A percentile compares a stretch with the other conserved stretches of the same genome.
phyloP scores from a whole-genome alignment of 139 green algal species.

The Coccomyxa sp. region DNA sequence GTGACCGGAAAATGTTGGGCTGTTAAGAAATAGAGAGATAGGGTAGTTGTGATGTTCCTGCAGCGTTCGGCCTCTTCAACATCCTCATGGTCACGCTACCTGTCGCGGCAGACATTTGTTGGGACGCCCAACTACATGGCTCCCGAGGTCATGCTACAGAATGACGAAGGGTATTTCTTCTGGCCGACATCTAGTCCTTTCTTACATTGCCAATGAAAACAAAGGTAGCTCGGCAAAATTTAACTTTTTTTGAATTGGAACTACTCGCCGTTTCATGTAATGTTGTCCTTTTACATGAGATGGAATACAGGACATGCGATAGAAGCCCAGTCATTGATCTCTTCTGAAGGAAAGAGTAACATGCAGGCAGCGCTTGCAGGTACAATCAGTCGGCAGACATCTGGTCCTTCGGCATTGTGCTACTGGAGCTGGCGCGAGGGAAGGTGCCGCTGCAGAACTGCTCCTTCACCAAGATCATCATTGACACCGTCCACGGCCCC shows the following conservation, averaged over 20 bases:
- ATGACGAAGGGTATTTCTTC: background rate
- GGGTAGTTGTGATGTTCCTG: background rate
- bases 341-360: background rate
- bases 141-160: background rate
- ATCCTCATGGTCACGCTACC: background rate
- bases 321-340: too few relatives aligned
- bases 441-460: background rate
- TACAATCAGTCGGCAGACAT: slow-evolving; percentile 5
- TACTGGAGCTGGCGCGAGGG: slow-evolving; percentile 9
- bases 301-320: too few relatives aligned
- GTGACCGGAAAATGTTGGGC: too few relatives aligned
- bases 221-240: background rate
- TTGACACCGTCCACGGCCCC: background rate
- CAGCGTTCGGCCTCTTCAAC: background rate
- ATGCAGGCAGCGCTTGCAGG: background rate
- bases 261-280: background rate
- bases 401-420: slow-evolving; percentile 13
- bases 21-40: too few relatives aligned
- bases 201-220: background rate
- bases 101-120: background rate
- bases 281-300: background rate
- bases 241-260: background rate
- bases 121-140: slow-evolving; percentile 3
- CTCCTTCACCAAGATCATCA: background rate
- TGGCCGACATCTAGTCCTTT: background rate